phyloP scores from a whole-genome alignment of 2,329 filamentous ascomycete genomes.

The Colletotrichum noveboracense region DNA sequence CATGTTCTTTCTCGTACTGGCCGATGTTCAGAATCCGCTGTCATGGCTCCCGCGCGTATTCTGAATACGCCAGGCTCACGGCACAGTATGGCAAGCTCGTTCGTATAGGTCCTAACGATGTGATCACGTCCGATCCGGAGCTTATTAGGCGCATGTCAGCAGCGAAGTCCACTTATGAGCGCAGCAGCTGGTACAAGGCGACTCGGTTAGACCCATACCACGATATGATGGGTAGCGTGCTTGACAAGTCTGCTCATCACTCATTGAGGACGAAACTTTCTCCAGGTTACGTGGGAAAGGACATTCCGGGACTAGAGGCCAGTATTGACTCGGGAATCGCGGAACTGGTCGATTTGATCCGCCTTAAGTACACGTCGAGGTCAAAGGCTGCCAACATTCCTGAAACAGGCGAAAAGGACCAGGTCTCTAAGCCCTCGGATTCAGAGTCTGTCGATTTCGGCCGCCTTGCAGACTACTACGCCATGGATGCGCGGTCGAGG shows the following conservation, averaged over 20 bases:
- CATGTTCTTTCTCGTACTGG: conserved; percentile 3
- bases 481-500: conserved; percentile 11
- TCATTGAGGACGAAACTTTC: conserved; percentile 14
- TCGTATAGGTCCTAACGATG: conserved; percentile 47
- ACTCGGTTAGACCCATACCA: conserved; percentile 52
- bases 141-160: conserved; percentile 42
- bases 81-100: conserved; percentile 28
- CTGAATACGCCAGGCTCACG: background rate
- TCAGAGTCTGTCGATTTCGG: conserved; percentile 19
- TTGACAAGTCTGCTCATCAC: conserved; percentile 21
- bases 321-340: conserved; percentile 15
- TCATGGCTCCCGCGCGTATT: background rate
- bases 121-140: conserved; percentile 42
- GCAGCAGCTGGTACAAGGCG: conserved; percentile 50
- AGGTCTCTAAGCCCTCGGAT: background rate
- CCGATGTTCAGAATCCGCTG: background rate
- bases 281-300: conserved; percentile 22
- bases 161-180: conserved; percentile 40
- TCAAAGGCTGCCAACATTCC: background rate
- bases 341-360: conserved; percentile 13
- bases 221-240: conserved; percentile 25
- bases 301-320: conserved; percentile 19
- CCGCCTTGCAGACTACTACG: conserved; percentile 19
- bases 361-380: background rate
- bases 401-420: background rate